Base-by-base conservation (phyloP, 495 filamentous ascomycete species). In the Zalerion maritima region DNA sequence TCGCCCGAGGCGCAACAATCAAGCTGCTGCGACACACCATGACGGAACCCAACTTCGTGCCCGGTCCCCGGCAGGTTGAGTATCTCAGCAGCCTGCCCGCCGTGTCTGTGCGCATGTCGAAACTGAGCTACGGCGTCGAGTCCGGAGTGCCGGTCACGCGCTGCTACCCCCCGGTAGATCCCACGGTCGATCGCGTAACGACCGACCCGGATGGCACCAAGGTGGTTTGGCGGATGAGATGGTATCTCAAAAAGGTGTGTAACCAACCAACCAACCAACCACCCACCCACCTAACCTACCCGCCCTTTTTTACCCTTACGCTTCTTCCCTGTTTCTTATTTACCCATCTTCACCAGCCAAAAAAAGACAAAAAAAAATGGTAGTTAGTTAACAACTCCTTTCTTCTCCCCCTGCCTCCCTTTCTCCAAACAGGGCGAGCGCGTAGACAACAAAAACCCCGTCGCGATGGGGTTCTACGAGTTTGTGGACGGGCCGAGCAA, bases 1-100 rank as follows among this genome's bases (percentile, higher is more conserved):
- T 45, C 5, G 32, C 37, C 14, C 41, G 38, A 7, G 45, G 45
- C n/a, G 41, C 45, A 0, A 34, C 45, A 4, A 36, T 38, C n/a
- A 35, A 40, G 16, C 30, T 42, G 0, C 37, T 45, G 17, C 35
- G 23, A 20, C 32, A 22, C 11, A 19, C 25, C 9, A 12, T 24
- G n/a, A 26, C 3, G 29, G 18, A 29, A 32, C 3, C n/a, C n/a
- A n/a, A n/a, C n/a, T n/a, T n/a, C n/a, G n/a, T n/a, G n/a, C 13
- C 11, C 12, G 4, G 9, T 14, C 29, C 13, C 18, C 10, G n/a
- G 5, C 21, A 26, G 6, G 7, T 10, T 12, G 11, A 14, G 12
- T 21, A 27, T 9, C 24, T 42, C 9, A 25, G 10, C 1, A 18
- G 34, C 5, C 32, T 38, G 11, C 29, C 35, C 21, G 28, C 31